Evolutionary conservation across 306 rosid genomes (phyloP), one percentile per base, ranked within the genome.

Genomic region (Lithocarpus polystachyus): DNA sequence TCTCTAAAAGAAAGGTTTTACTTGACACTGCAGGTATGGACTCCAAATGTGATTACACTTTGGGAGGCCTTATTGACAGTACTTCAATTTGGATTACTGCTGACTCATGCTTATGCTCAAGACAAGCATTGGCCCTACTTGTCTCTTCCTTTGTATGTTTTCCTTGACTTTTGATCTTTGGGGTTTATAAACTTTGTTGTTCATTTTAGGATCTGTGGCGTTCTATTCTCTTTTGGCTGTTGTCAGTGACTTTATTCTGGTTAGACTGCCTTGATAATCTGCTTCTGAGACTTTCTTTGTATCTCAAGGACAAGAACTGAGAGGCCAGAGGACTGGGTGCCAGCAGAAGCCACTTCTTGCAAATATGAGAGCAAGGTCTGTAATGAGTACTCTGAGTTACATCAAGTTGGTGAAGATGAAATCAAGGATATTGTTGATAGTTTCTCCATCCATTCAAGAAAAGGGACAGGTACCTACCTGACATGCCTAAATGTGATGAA

Each of bases 281-380:
- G 73, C 68, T 68, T 89, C 89, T 78, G 70, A 80, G 62, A 28
- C 76, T 73, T 68, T 31, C 76, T 86, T 68, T 77, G 55, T 81
- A 71, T 86, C 70, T 80, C 70, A 73, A 95, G 99, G 81, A 82
- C 85, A 85, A 86, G 90, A 88, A 86, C 85, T 82, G 96, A 90
- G 82, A 95, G 97, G 83, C 98, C 99, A 69, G 90, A 84, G 82
- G 98, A 95, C 35, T 95, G 99, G 98, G 99, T 95, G 74, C 98
- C 98, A 2, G 86, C 87, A 75, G 97, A 91, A 87, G 60, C 81
- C 75, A 79, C 84, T 67, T 35, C 72, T 68, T 26, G 53, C 78
- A 40, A 33, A 67, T 83, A 65, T 72, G 56, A 87, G 24, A 57
- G 24, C 56, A 13, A 8, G 26, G 82, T 53, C 37, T 33, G 40